phyloP scores from a whole-genome alignment of 2,329 filamentous ascomycete genomes.

The Diaporthe batatas region DNA sequence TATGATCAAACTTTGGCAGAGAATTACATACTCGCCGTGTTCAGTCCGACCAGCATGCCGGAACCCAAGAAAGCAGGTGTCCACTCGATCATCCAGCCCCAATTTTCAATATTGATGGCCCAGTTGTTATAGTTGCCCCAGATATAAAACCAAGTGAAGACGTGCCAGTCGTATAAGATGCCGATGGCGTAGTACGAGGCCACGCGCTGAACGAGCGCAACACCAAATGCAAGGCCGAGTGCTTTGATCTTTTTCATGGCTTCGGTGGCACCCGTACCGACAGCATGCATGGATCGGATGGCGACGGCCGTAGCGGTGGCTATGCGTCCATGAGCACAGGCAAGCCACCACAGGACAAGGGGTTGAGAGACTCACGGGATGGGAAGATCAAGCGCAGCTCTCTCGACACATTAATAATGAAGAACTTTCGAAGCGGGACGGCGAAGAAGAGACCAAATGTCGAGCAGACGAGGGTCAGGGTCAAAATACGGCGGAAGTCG shows the following conservation, averaged over 20 bases:
- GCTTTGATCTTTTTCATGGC: slow-evolving; percentile 70
- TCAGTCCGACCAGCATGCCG: slow-evolving; percentile 70
- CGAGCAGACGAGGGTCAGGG: slow-evolving; percentile 63
- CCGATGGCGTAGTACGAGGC: slow-evolving; percentile 70
- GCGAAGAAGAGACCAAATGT: slow-evolving; percentile 68
- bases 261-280: slow-evolving; percentile 59
- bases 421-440: slow-evolving; percentile 67
- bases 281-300: slow-evolving; percentile 70
- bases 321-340: neutral
- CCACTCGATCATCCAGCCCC: slow-evolving; percentile 70
- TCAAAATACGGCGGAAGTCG: slow-evolving; percentile 64
- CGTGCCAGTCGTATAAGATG: slow-evolving; percentile 70
- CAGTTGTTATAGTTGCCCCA: slow-evolving; percentile 57
- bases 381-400: slow-evolving; percentile 70
- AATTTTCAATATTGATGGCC: slow-evolving; percentile 67
- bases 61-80: slow-evolving; percentile 71
- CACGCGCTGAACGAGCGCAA: slow-evolving; percentile 64
- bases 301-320: slow-evolving; percentile 68
- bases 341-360: neutral
- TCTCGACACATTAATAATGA: slow-evolving; percentile 56
- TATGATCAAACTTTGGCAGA: neutral
- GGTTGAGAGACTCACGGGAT: neutral
- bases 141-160: slow-evolving; percentile 67
- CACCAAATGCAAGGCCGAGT: slow-evolving; percentile 61
- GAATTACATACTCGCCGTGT: slow-evolving; percentile 57